Conservation (phyloP, 371 early-diverging fungal genomes). For the Apophysomyces variabilis region DNA sequence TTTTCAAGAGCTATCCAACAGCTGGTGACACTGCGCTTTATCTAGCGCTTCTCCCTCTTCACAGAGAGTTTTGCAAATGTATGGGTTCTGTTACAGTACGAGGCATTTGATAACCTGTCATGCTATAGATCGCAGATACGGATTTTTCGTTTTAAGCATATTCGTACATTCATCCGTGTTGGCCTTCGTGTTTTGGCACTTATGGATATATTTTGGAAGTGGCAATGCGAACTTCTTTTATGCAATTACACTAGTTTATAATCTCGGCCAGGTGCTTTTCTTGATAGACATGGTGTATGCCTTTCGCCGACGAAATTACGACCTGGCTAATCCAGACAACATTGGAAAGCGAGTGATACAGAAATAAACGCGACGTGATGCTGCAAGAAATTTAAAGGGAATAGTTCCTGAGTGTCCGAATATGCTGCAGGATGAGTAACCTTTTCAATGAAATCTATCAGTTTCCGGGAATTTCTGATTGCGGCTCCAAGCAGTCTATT, state of each 20-base stretch:
- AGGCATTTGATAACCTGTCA: neutral
- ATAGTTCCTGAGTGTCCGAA: too few relatives aligned
- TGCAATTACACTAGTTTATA: slow-evolving; percentile 92
- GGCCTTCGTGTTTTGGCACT: slow-evolving; percentile 89
- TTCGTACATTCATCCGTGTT: slow-evolving; percentile 77
- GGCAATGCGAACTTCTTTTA: slow-evolving; percentile 98
- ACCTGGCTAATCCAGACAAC: slow-evolving; percentile 64
- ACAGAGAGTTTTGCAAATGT: slow-evolving; percentile 89
- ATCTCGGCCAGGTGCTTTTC: slow-evolving; percentile 81
- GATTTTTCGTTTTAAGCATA: slow-evolving; percentile 66
- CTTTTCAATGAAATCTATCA: too few relatives aligned
- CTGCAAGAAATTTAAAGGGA: too few relatives aligned
- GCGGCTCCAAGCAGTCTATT: too few relatives aligned
- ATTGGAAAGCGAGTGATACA: slow-evolving; percentile 65
- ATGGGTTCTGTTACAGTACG: slow-evolving; percentile 26
- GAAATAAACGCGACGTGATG: slow-evolving; percentile 32
- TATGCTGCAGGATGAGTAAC: too few relatives aligned
- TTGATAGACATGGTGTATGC: slow-evolving; percentile 82
- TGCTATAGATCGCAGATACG: slow-evolving; percentile 68
- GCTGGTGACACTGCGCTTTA: slow-evolving; percentile 85
- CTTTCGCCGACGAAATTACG: slow-evolving; percentile 77
- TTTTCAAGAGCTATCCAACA: slow-evolving; percentile 93
- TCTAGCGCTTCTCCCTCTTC: slow-evolving; percentile 77
- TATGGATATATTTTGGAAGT: slow-evolving; percentile 93
- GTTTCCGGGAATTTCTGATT: too few relatives aligned